These are phyloP conservation scores for Cercis canadensis DNA, from an alignment of 306 rosid genomes.

Conservation along the genomic window DNA sequence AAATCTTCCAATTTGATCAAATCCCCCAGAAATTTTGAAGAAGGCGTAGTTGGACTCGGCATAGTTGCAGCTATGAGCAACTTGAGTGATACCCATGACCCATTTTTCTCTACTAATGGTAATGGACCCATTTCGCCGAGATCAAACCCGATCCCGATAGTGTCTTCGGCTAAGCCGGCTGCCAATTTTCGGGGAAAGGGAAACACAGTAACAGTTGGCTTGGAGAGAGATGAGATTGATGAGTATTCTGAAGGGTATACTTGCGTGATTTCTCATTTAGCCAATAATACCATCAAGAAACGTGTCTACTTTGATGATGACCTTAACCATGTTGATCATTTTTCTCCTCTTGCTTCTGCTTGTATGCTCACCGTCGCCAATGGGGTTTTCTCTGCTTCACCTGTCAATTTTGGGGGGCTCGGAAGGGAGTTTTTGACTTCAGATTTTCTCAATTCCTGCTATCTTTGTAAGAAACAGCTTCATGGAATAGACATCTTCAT, in stretches of 20 bases:
- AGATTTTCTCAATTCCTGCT: conserved; percentile 64
- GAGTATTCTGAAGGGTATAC: conserved; percentile 61
- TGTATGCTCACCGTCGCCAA: conserved; percentile 19
- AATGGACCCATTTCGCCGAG: conserved; percentile 38
- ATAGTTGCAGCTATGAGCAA: conserved; percentile 80
- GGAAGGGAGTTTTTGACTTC: conserved; percentile 43
- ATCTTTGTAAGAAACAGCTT: conserved; percentile 67
- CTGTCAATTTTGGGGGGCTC: conserved; percentile 47
- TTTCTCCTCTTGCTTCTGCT: too few relatives aligned
- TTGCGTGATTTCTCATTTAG: conserved; percentile 61
- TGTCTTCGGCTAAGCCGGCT: conserved; percentile 69
- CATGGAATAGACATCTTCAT: conserved; percentile 81
- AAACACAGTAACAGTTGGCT: too few relatives aligned
- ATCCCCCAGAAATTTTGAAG: conserved; percentile 55
- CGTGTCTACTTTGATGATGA: conserved; percentile 53
- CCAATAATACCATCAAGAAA: conserved; percentile 42
- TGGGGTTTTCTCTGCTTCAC: conserved; percentile 66
- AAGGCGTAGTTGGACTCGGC: conserved; percentile 68
- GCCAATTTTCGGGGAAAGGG: conserved; percentile 49
- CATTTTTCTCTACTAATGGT: conserved; percentile 5
- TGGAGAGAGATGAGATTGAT: conserved; percentile 45
- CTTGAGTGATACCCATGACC: conserved; percentile 11
- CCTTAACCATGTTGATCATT: conserved; percentile 32
- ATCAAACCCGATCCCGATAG: conserved; percentile 62
- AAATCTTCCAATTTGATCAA: conserved; percentile 35